Evolutionary conservation across 306 rosid species (phyloP), one percentile per base, ranked within the genome.

Genomic region (Mimosa pudica): DNA sequence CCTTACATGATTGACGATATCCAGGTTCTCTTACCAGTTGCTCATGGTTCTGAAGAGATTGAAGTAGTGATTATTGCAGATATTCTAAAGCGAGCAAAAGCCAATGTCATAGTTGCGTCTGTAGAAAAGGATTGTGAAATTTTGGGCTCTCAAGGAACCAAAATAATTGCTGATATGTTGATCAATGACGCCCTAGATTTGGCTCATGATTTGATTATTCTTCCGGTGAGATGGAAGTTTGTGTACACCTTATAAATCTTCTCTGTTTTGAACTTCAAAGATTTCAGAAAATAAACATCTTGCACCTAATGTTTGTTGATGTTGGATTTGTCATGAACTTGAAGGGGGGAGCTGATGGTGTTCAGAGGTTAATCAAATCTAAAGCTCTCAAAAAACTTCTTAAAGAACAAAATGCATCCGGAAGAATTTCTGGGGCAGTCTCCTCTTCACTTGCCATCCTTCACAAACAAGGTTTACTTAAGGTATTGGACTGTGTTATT

Each of bases 1-100:
- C 52, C 73, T 75, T 16, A 12, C 52, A 60, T 77, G 57, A 24
- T 24, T 24, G 30, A 24, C 30, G 30, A 65, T 79, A 77, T 45
- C 5, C 89, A 95, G 98, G 92, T 95, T 79, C 94, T 95, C 63
- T 74, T 95, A 73, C 98, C 98, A 83, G 82, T 92, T 80, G 98
- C 97, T 74, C 88, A 92, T 80, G 98, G 98, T 65, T 92, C 92
- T 33, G 98, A 95, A 89, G 98, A 70, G 61, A 92, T 92, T 87
- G 98, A 95, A 86, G 86, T 85, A 55, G 98, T 89, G 82, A 86
- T 97, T 46, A 76, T 95, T 82, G 90, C 85, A 42, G 95, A 95
- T 89, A 87, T 95, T 82, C 87, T 92, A 35, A 74, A 92, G 83
- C 89, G 98, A 79, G 98, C 98, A n/a, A 92, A 91, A 87, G 98